Evolutionary conservation across 805 yeast genomes (phyloP).

Genomic region (Kregervanrija delftensis): DNA sequence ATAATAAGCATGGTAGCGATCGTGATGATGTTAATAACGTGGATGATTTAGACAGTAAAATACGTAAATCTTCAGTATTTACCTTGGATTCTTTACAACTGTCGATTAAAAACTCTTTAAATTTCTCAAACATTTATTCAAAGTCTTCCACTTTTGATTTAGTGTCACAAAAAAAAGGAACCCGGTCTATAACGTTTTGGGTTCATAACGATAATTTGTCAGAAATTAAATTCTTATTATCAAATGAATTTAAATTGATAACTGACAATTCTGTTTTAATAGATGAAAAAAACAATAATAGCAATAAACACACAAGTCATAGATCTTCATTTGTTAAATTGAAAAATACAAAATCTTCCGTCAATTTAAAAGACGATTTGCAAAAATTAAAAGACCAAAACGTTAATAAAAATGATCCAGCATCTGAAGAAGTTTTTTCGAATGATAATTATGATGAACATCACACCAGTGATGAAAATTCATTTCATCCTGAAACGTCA

Average conservation of each 20-base stretch:
- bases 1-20: neutral
- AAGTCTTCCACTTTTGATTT: conserved; percentile 31
- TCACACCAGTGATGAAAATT: conserved; percentile 1
- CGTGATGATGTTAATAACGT: neutral
- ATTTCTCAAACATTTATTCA: conserved; percentile 11
- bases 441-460: no score
- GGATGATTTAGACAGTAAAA: neutral
- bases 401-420: neutral
- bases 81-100: conserved; percentile 20
- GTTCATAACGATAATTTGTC: conserved; percentile 55
- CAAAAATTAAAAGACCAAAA: neutral
- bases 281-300: conserved; percentile 10
- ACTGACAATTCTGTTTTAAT: conserved; percentile 26
- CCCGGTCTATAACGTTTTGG: conserved; percentile 37
- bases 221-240: conserved; percentile 42
- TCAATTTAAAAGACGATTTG: conserved; percentile 5
- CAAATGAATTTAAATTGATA: conserved; percentile 35
- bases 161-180: conserved; percentile 29
- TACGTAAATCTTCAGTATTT: conserved; percentile 9
- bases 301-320: conserved; percentile 1
- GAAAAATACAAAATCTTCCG: conserved; percentile 15
- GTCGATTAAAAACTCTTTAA: conserved; percentile 4
- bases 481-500: conserved; percentile 25
- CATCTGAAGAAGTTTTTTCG: conserved; percentile 1
- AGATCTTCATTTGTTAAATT: conserved; percentile 3